Base-by-base conservation (phyloP, 345 rosid genomes). In the Acer campestre region DNA sequence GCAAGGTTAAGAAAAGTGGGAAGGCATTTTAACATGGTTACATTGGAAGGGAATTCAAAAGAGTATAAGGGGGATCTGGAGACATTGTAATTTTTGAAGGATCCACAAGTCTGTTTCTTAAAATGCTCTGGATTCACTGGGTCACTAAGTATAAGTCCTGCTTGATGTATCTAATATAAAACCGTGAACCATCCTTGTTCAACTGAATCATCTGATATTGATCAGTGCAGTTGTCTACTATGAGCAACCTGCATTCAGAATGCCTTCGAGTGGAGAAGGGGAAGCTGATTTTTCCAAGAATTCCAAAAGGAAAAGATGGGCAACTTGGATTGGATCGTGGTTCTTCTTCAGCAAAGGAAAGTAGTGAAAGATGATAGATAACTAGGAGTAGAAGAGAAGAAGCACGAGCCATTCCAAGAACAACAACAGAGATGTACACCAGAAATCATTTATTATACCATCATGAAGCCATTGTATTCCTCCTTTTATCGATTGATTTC, bases 131-230 rank as follows among this genome's bases (percentile, higher is more conserved):
- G 42, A 25, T 25, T 25, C 79, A 70, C 17, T 63, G 0, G 35
- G 20, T 88, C 88, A 0, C 46, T 73, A 49, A 82, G 76, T 20
- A 18, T 61, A 17, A 85, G 44, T 79, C 87, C 75, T 83, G 80
- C 51, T 81, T 71, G 73, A 90, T 81, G 67, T n/a, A 31, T 0
- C 10, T 9, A 31, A 87, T 8, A 66, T 35, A 3, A 58, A 81
- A 88, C 81, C 82, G 77, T 10, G 11, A 1, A n/a, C 84, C 85
- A 0, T 48, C 62, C 48, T 40, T 67, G 63, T 4, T 80, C 68
- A 90, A 67, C 67, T 85, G 85, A 63, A 85, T 79, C 76, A 23
- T 80, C 56, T 1, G 62, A 27, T 29, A 1, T 25, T 13, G 29
- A 2, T 29, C 9, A 18, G 22, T 46, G 75, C 92, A 90, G 10